Conservation (phyloP, 2,329 filamentous ascomycete genomes). For the Aspergillus melleus region DNA sequence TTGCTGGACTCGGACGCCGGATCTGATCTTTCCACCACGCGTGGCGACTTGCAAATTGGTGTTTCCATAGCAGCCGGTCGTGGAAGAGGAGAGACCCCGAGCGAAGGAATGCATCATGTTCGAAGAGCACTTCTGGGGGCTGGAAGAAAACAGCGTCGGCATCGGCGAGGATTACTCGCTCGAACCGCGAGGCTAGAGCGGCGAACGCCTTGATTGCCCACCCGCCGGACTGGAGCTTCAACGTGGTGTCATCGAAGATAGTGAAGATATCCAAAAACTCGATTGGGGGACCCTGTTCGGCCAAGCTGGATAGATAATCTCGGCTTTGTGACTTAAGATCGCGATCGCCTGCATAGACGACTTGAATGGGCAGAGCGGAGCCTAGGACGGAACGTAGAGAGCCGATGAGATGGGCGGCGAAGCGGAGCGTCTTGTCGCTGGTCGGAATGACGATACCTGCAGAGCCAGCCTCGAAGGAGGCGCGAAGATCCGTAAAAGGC, state of each 20-base stretch:
- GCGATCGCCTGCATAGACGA: conserved; percentile 9
- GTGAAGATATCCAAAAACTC: conserved; percentile 10
- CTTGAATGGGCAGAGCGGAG: conserved; percentile 4
- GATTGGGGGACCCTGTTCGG: conserved; percentile 1
- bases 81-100: conserved; percentile 6
- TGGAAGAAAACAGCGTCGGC: conserved; percentile 10
- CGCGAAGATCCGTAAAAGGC: conserved; percentile 1
- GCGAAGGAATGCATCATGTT: conserved; percentile 1
- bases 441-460: conserved; percentile 11
- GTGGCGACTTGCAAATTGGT: not conserved
- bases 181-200: conserved; percentile 7
- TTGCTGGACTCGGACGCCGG: not conserved
- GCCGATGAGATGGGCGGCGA: conserved; percentile 6
- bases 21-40: conserved; percentile 1
- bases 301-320: not conserved
- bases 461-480: conserved; percentile 1
- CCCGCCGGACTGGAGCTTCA: conserved; percentile 2
- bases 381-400: conserved; percentile 5
- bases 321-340: not conserved
- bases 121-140: conserved; percentile 4
- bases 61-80: conserved; percentile 8
- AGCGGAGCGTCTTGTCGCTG: conserved; percentile 10
- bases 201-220: conserved; percentile 13
- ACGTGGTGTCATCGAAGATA: conserved; percentile 5
- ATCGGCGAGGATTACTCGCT: conserved; percentile 7